Conservation (phyloP, 768 basidiomycete genomes). For the Phlebiopsis flavidoalba region DNA sequence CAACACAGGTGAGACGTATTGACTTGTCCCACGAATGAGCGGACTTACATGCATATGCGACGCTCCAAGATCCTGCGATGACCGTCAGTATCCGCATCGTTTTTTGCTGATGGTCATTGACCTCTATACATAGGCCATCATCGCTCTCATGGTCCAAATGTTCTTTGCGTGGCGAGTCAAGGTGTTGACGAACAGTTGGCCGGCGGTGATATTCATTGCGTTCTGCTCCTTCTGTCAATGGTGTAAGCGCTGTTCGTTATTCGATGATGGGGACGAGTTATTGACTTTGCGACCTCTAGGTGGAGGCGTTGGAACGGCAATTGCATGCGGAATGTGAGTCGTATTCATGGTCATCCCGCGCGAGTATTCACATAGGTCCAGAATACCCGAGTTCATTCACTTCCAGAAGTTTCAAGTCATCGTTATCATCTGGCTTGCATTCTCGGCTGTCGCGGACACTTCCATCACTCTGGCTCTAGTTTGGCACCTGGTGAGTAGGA, state of each 20-base stretch:
- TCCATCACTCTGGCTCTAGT: slow-evolving; percentile 39
- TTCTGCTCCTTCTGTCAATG: slow-evolving; percentile 22
- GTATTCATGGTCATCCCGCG: neutral
- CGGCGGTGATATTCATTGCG: slow-evolving; percentile 23
- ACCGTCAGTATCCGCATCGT: slow-evolving; percentile 26
- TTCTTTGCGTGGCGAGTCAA: slow-evolving; percentile 44
- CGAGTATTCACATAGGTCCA: neutral
- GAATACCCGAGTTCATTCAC: slow-evolving; percentile 26
- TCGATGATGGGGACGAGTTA: neutral
- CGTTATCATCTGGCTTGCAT: slow-evolving; percentile 37
- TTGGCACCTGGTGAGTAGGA: slow-evolving; percentile 33
- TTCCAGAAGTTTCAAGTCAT: slow-evolving; percentile 30
- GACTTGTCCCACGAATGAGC: too few species aligned
- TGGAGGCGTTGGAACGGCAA: slow-evolving; percentile 30
- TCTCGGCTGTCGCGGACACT: slow-evolving; percentile 36
- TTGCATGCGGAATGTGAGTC: slow-evolving; percentile 22
- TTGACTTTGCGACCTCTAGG: slow-evolving; percentile 15
- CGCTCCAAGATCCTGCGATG: slow-evolving; percentile 35
- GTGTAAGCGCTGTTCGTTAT: slow-evolving; percentile 17
- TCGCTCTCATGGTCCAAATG: slow-evolving; percentile 38
- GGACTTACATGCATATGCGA: neutral
- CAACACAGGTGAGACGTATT: slow-evolving; percentile 28
- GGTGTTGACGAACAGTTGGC: slow-evolving; percentile 26
- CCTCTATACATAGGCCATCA: slow-evolving; percentile 32
- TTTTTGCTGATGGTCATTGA: neutral